phyloP scores from a whole-genome alignment of 208 protist species.

The Leptomonas pyrrhocoris region DNA sequence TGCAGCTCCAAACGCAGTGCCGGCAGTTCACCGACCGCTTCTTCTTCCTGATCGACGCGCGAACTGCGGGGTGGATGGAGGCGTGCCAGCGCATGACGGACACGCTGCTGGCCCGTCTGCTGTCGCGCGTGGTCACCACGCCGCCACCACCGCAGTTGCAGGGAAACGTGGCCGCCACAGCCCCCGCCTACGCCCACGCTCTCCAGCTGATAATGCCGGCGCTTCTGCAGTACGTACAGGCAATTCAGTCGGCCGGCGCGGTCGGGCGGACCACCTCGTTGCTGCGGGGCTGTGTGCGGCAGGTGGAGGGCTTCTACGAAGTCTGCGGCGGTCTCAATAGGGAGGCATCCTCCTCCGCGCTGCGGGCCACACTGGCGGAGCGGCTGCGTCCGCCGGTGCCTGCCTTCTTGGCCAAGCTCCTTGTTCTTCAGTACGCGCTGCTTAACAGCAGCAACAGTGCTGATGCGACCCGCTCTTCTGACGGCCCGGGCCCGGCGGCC shows the following conservation, averaged over 20 bases:
- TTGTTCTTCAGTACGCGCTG: constrained; percentile 30
- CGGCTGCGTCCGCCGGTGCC: constrained; percentile 28
- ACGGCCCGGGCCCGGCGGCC: neutral
- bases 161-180: constrained; percentile 9
- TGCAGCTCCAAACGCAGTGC: constrained; percentile 39
- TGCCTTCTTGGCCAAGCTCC: constrained; percentile 21
- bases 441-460: neutral
- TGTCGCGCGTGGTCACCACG: constrained; percentile 22
- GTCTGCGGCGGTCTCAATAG: constrained; percentile 14
- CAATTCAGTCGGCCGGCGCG: constrained; percentile 22
- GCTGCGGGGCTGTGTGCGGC: constrained; percentile 35
- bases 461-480: neutral
- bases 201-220: constrained; percentile 33
- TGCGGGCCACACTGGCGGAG: constrained; percentile 3
- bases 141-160: constrained; percentile 15
- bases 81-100: constrained; percentile 31
- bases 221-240: constrained; percentile 35
- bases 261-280: constrained; percentile 26
- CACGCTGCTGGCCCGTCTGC: constrained; percentile 28
- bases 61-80: constrained; percentile 38
- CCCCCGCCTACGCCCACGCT: constrained; percentile 28
- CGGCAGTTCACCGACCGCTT: constrained; percentile 42
- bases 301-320: constrained; percentile 37
- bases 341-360: neutral
- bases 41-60: constrained; percentile 43